Evolutionary conservation across 129 eudicot species (phyloP), one percentile per base, ranked within the genome.

Genomic region (Arctium lappa): DNA sequence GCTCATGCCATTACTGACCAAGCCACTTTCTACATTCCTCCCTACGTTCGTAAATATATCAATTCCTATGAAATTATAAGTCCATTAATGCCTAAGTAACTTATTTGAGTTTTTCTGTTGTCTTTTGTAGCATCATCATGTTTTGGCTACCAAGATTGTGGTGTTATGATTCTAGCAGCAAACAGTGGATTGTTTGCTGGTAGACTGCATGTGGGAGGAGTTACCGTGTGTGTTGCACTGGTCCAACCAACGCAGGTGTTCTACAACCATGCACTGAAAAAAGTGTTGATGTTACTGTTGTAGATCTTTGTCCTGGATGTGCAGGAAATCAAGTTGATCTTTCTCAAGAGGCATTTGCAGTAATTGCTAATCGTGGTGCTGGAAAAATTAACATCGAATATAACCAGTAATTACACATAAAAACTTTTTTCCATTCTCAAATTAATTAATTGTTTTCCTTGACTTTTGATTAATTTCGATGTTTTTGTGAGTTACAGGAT

Each of bases 121-220:
- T 73, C 31, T 73, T 15, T 15, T 3, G 39, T 66, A 84, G 88
- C 90, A 33, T 87, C 90, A 0, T 10, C 90, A 48, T 87, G 90
- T 74, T 77, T 76, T 69, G 90, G 88, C 0, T 77, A 2, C 79
- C 13, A 72, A 40, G 77, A 50, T 39, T 27, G 76, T 1, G 90
- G 88, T 0, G 48, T 38, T 8, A 81, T 87, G 88, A 84, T 84
- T 15, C 86, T 86, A 3, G 88, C 90, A 18, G 90, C 80, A 5
- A 81, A 65, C 38, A 68, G 36, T 4, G 8, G 42, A 3, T 3
- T 86, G 18, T 81, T 11, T 32, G 38, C 27, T 10, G 78, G 76
- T n/a, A 10, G 76, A 13, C 76, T 4, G 86, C 83, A 6, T 81
- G 88, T 62, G 88, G 88, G 10, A 81, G 65, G 29, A 56, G 18